phyloP scores from a whole-genome alignment of 345 rosid genomes.

The Eucalyptus erythrocorys region DNA sequence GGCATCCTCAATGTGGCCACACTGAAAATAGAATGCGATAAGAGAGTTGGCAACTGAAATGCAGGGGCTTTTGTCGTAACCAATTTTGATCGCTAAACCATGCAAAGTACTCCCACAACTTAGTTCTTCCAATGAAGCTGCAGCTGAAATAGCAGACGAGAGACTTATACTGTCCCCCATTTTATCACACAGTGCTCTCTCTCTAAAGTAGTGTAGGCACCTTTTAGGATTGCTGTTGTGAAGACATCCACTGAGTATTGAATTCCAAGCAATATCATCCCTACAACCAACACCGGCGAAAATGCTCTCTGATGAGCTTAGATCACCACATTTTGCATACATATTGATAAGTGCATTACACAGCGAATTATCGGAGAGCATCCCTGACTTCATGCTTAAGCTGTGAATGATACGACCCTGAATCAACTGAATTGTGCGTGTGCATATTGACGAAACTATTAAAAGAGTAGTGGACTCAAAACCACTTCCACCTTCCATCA shows the following conservation, averaged over 20 bases:
- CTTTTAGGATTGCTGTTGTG: slow-evolving; percentile 17
- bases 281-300: slow-evolving; percentile 18
- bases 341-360: slow-evolving; percentile 42
- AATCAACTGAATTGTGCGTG: slow-evolving; percentile 2
- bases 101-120: slow-evolving; percentile 27
- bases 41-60: slow-evolving; percentile 46
- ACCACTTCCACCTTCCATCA: slow-evolving; percentile 22
- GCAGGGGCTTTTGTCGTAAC: slow-evolving; percentile 4
- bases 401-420: slow-evolving; percentile 25
- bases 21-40: slow-evolving; percentile 35
- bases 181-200: slow-evolving; percentile 23
- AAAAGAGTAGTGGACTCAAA: slow-evolving; percentile 51
- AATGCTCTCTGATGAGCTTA: slow-evolving; percentile 25
- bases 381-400: slow-evolving; percentile 30
- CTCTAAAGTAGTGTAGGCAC: slow-evolving; percentile 27
- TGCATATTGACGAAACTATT: slow-evolving; percentile 21
- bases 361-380: slow-evolving; percentile 22
- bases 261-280: slow-evolving; percentile 59
- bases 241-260: slow-evolving; percentile 37
- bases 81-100: slow-evolving; percentile 23
- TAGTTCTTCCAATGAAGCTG: slow-evolving; percentile 22
- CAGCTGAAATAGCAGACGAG: slow-evolving; percentile 39
- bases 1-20: slow-evolving; percentile 23
- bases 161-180: slow-evolving; percentile 31
- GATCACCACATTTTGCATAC: slow-evolving; percentile 46